Base-by-base conservation (phyloP, 192 early-diverging fungal genomes). In the Rhizophagus prolifer region DNA sequence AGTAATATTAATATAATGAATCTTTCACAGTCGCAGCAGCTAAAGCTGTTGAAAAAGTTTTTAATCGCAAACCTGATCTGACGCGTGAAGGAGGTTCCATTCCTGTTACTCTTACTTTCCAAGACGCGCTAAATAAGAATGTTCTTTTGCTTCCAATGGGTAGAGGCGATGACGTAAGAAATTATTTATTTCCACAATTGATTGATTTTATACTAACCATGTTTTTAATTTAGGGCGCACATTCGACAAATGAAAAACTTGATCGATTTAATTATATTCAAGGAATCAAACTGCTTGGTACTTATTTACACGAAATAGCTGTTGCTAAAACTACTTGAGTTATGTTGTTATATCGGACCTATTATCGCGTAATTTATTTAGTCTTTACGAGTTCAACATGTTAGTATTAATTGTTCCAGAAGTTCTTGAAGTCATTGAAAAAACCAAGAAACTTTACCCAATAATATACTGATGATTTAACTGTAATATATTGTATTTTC, bases 21-120 rank as follows among this genome's bases (percentile, higher is more conserved):
- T 66, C 13, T 61, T 47, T 23, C 23, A 26, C 78, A 90, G 91
- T 95, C 44, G 95, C 97, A 38, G 97, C 91, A 41, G 84, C 92
- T 59, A 89, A 89, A n/a, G 97, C 97, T 77, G 91, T 94, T 73
- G 94, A 98, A 87, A 92, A 83, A 59, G 93, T 98, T n/a, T 97
- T 92, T 82, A 89, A 91, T 65, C 92, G 93, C 76, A 94, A 90
- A 84, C 97, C 97, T 70, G 97, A 99, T 80, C 86, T 94, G 81
- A 99, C 96, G 30, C 93, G 97, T 81, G 97, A 99, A 88, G 97
- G 96, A 73, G 97, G 97, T 9, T 95, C 93, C 36, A 99, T 99
- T 80, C 97, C 97, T 26, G 96, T 99, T 16, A 99, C 97, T 10
- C 87, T 99, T 72, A 96, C 94, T 8, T 99, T 99, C 89, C 95